Evolutionary conservation across 305 asterid species (phyloP).

Genomic region (Fraxinus floribunda): DNA sequence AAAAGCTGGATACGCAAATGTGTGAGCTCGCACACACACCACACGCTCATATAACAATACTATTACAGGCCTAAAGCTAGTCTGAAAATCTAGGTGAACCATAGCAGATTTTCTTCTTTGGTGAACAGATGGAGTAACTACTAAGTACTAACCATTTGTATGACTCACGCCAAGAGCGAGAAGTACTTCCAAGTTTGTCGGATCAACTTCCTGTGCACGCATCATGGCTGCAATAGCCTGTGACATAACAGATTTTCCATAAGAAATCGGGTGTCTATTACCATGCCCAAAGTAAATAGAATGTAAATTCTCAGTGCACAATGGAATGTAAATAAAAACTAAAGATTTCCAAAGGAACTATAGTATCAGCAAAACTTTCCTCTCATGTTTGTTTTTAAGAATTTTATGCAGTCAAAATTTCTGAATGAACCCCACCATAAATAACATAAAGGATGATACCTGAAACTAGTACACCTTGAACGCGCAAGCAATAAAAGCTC

Average conservation of each 20-base stretch:
- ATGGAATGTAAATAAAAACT: not conserved
- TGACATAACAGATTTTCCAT: constrained; percentile 23
- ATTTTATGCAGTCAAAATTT: constrained; percentile 12
- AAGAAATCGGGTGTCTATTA: not conserved
- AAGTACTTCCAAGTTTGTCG: constrained; percentile 95
- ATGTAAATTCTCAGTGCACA: not conserved
- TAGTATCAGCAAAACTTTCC: constrained; percentile 18
- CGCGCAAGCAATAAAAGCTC: constrained; percentile 5
- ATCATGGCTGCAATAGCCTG: constrained; percentile 99
- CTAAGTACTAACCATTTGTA: constrained; percentile 86
- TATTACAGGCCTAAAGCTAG: not conserved
- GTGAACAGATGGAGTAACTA: constrained; percentile 28
- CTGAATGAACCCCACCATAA: constrained; percentile 2
- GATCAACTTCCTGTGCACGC: constrained; percentile 96
- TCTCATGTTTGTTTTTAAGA: not conserved
- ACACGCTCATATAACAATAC: not conserved
- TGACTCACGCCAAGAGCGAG: constrained; percentile 99
- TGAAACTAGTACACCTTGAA: not conserved
- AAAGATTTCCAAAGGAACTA: not conserved
- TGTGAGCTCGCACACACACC: not conserved
- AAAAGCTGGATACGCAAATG: not conserved
- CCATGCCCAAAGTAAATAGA: not conserved
- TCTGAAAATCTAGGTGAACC: not conserved
- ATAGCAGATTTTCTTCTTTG: not conserved
- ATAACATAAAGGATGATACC: not conserved